A percentile compares a stretch with the other conserved stretches of the same genome.
Evolutionary conservation across 306 rosid genomes (phyloP).

Genomic region (Citrullus amarus): DNA sequence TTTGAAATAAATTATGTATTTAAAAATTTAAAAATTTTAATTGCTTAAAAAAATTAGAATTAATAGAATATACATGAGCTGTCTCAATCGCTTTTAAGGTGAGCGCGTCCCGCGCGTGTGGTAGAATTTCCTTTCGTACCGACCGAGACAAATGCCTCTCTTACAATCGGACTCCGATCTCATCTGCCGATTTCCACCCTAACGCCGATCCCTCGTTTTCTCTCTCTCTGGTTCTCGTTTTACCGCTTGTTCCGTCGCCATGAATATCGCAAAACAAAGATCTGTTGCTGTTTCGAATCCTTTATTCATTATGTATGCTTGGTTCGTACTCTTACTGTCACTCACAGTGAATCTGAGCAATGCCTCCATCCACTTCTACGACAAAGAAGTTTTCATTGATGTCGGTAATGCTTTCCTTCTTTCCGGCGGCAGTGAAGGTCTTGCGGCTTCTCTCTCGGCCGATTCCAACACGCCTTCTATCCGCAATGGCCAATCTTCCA

Average conservation of each 20-base stretch:
- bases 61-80: not conserved
- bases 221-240: not conserved
- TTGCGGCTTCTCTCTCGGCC: slow-evolving; percentile 35
- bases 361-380: slow-evolving; percentile 79
- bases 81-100: not conserved
- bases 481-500: slow-evolving; percentile 40
- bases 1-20: too few species aligned
- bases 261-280: slow-evolving; percentile 1
- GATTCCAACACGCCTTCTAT: slow-evolving; percentile 17
- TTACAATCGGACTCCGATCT: slow-evolving; percentile 1
- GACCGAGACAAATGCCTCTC: slow-evolving; percentile 8
- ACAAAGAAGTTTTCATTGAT: slow-evolving; percentile 44
- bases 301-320: not conserved
- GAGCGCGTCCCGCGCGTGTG: slow-evolving; percentile 9
- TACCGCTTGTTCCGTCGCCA: slow-evolving; percentile 1
- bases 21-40: too few species aligned
- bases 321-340: slow-evolving; percentile 12
- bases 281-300: not conserved
- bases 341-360: slow-evolving; percentile 14
- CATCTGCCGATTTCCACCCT: not conserved
- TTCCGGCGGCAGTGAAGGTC: slow-evolving; percentile 95
- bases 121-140: not conserved
- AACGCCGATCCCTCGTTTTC: not conserved
- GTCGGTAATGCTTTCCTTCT: slow-evolving; percentile 81
- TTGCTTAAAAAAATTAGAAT: not conserved